Evolutionary conservation across 2,329 filamentous ascomycete species (phyloP).

Genomic region (Microsporum canis): DNA sequence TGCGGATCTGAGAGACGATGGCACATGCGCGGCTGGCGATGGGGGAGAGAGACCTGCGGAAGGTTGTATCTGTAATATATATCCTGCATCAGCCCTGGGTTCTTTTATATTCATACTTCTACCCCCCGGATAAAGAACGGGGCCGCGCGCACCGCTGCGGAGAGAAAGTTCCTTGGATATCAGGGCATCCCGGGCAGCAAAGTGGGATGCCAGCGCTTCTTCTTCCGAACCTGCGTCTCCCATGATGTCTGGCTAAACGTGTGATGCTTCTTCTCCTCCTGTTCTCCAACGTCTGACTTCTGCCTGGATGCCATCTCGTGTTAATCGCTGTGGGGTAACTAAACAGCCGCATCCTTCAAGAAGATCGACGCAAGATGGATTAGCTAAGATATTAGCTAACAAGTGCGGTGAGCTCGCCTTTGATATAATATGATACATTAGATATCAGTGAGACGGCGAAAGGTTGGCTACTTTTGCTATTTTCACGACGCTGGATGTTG

Average conservation of each 20-base stretch:
- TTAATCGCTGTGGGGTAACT: too few species aligned
- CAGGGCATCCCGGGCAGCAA: not conserved
- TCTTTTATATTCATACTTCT: not conserved
- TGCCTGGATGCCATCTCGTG: too few species aligned
- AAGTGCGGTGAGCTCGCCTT: too few species aligned
- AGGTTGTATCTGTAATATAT: conserved; percentile 20
- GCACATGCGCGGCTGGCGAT: conserved; percentile 64
- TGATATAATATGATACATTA: too few species aligned
- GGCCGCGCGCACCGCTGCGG: conserved; percentile 11
- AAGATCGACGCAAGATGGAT: too few species aligned
- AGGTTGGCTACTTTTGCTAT: too few species aligned
- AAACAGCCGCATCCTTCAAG: too few species aligned
- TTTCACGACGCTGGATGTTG: too few species aligned
- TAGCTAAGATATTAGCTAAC: too few species aligned
- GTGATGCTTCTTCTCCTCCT: not conserved
- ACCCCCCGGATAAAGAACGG: not conserved
- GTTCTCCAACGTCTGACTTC: too few species aligned
- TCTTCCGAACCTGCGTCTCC: not conserved
- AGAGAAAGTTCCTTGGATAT: conserved; percentile 11
- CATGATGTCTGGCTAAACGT: not conserved
- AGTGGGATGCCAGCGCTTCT: not conserved
- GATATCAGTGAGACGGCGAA: too few species aligned
- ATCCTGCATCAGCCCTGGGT: not conserved
- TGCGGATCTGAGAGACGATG: conserved; percentile 69
- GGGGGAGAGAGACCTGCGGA: conserved; percentile 53